Percentiles rank a stretch among this genome's conserved stretches.
phyloP scores from a whole-genome alignment of 1,139 yeast genomes.

The Meyerozyma elateridarum region DNA sequence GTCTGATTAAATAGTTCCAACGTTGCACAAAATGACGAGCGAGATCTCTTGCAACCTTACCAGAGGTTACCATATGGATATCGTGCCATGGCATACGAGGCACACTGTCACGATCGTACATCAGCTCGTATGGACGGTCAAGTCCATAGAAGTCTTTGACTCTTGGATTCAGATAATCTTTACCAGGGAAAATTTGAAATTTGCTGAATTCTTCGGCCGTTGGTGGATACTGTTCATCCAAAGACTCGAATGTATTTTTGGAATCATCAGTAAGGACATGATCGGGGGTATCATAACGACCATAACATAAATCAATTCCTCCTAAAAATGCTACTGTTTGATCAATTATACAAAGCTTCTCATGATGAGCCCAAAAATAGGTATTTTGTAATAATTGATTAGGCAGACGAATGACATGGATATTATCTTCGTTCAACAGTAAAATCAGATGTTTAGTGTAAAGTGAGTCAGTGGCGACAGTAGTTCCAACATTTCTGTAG shows the following conservation, averaged over 20 bases:
- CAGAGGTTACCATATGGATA: slow-evolving; percentile 92
- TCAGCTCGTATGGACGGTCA: slow-evolving; percentile 83
- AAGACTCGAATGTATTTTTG: slow-evolving; percentile 33
- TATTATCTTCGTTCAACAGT: slow-evolving; percentile 73
- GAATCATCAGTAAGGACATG: slow-evolving; percentile 84
- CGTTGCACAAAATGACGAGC: slow-evolving; percentile 94
- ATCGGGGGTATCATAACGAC: slow-evolving; percentile 94
- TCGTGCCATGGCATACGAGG: slow-evolving; percentile 99
- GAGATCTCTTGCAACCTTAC: slow-evolving; percentile 92
- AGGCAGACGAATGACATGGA: slow-evolving; percentile 91
- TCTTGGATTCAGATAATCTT: slow-evolving; percentile 95
- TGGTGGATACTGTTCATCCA: slow-evolving; percentile 24
- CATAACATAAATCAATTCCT: slow-evolving; percentile 93
- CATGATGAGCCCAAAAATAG: slow-evolving; percentile 99
- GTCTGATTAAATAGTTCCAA: slow-evolving; percentile 92
- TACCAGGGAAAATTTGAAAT: slow-evolving; percentile 87
- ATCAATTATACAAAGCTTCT: slow-evolving; percentile 82
- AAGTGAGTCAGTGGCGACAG: slow-evolving; percentile 88
- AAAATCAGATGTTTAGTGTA: slow-evolving; percentile 93
- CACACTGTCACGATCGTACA: slow-evolving; percentile 75
- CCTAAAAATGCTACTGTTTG: slow-evolving; percentile 89
- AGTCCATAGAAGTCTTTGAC: slow-evolving; percentile 79
- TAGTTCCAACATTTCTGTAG: slow-evolving; percentile 92
- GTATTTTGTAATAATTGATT: slow-evolving; percentile 92
- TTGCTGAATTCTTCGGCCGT: slow-evolving; percentile 33